Percentiles rank a stretch among this genome's conserved stretches.
Conservation (phyloP, 306 rosid species). For the Lathyrus sativus region DNA sequence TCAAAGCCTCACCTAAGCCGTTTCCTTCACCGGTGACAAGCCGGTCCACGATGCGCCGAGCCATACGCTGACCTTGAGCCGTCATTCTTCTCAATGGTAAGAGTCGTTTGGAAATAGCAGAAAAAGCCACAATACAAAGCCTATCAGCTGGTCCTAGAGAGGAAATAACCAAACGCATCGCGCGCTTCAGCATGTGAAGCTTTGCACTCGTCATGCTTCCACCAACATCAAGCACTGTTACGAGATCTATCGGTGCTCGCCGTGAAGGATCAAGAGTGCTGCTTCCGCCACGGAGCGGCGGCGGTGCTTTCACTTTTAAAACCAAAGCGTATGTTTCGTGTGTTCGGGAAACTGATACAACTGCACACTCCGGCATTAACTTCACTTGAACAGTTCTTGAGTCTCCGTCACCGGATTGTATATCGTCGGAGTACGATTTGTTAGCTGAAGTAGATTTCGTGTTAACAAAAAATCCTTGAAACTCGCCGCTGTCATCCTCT, state of each 20-base stretch:
- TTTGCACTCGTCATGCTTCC: conserved; percentile 75
- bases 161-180: conserved; percentile 74
- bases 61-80: conserved; percentile 61
- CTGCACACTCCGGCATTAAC: conserved; percentile 73
- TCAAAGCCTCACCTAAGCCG: conserved; percentile 57
- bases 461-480: conserved; percentile 78
- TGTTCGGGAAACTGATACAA: conserved; percentile 52
- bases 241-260: conserved; percentile 81
- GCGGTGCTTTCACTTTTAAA: conserved; percentile 66
- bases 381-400: conserved; percentile 64
- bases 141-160: conserved; percentile 71
- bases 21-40: conserved; percentile 55
- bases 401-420: conserved; percentile 37
- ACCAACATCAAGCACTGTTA: conserved; percentile 74
- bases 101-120: conserved; percentile 54
- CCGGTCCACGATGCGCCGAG: conserved; percentile 65
- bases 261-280: conserved; percentile 37
- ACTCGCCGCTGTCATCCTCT: conserved; percentile 61
- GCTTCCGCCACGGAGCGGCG: conserved; percentile 30
- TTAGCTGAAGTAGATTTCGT: conserved; percentile 52
- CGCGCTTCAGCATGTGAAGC: conserved; percentile 77
- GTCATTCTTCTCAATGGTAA: conserved; percentile 71
- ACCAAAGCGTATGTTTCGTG: conserved; percentile 70
- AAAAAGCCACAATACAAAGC: conserved; percentile 81
- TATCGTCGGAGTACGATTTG: conserved; percentile 48